These are phyloP conservation scores for Aspergillus sp. DNA, from an alignment of 2,329 filamentous ascomycete genomes.

Conservation along the genomic window DNA sequence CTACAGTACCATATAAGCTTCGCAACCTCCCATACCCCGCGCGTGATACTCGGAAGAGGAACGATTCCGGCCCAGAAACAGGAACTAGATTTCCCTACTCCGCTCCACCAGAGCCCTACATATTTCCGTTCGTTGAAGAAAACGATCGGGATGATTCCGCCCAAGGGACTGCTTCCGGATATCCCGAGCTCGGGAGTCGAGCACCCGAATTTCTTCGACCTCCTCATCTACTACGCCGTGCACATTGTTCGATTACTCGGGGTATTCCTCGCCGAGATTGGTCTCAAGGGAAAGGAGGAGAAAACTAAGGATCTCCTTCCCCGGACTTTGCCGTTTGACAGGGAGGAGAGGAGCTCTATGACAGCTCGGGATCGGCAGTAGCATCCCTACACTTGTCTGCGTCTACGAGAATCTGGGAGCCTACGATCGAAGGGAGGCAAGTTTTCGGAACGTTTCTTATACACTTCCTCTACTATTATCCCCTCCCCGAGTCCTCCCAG, in stretches of 20 bases:
- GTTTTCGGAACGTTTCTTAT: background rate
- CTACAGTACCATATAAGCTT: background rate
- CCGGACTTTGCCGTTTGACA: background rate
- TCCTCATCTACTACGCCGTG: constrained; percentile 4
- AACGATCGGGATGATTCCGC: background rate
- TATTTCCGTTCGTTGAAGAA: too few relatives aligned
- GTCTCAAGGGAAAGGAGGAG: background rate
- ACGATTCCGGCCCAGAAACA: too few relatives aligned
- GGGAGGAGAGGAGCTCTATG: background rate
- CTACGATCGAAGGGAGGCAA: background rate
- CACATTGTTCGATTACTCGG: background rate
- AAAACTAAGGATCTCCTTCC: background rate
- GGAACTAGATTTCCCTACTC: too few relatives aligned
- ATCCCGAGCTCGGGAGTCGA: background rate
- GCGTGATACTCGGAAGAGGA: too few relatives aligned
- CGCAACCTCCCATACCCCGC: too few relatives aligned
- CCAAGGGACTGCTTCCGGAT: background rate
- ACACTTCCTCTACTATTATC: background rate
- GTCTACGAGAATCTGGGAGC: background rate
- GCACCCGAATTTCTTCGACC: background rate
- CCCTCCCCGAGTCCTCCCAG: background rate
- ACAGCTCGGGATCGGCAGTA: background rate
- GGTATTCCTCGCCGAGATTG: background rate
- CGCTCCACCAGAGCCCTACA: too few relatives aligned
- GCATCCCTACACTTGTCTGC: background rate